These are phyloP conservation scores for Scytalidium lignicola DNA, from an alignment of 2,329 filamentous ascomycete species.

Conservation along the genomic window DNA sequence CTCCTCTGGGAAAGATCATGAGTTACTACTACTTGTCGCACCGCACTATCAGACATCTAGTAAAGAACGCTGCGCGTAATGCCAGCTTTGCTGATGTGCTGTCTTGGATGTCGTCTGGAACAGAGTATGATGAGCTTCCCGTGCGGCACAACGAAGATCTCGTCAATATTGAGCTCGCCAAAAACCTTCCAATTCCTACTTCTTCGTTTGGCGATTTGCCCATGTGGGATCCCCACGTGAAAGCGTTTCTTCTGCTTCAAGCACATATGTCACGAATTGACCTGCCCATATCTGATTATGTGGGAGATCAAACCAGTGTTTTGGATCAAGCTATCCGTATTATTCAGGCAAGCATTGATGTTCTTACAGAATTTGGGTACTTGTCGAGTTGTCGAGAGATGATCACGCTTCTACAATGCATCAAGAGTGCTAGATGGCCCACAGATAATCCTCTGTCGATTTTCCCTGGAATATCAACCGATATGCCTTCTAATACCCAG, in stretches of 20 bases:
- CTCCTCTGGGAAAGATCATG: conserved; percentile 95
- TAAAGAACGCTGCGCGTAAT: conserved; percentile 66
- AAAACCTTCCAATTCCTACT: conserved; percentile 62
- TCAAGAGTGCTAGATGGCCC: conserved; percentile 92
- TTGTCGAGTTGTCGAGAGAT: conserved; percentile 73
- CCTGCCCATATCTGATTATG: conserved; percentile 93
- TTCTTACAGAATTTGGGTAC: conserved; percentile 84
- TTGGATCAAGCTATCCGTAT: conserved; percentile 96
- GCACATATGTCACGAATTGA: conserved; percentile 91
- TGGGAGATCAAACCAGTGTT: conserved; percentile 85
- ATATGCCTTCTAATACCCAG: conserved; percentile 22
- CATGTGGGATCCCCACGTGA: conserved; percentile 98
- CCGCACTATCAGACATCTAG: conserved; percentile 83
- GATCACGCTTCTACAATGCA: conserved; percentile 80
- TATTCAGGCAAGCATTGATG: conserved; percentile 90
- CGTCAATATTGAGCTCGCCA: conserved; percentile 85
- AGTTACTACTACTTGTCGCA: conserved; percentile 98
- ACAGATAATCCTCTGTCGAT: conserved; percentile 74
- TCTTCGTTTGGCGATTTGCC: conserved; percentile 56
- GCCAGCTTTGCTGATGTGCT: conserved; percentile 79
- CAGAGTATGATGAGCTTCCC: conserved; percentile 95
- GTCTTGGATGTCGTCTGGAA: conserved; percentile 87
- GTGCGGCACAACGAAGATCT: conserved; percentile 98
- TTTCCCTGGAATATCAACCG: conserved; percentile 62
- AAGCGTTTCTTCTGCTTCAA: conserved; percentile 88